Base-by-base conservation (phyloP, 2,329 filamentous ascomycete species). In the Chaetomiaceae sp. region DNA sequence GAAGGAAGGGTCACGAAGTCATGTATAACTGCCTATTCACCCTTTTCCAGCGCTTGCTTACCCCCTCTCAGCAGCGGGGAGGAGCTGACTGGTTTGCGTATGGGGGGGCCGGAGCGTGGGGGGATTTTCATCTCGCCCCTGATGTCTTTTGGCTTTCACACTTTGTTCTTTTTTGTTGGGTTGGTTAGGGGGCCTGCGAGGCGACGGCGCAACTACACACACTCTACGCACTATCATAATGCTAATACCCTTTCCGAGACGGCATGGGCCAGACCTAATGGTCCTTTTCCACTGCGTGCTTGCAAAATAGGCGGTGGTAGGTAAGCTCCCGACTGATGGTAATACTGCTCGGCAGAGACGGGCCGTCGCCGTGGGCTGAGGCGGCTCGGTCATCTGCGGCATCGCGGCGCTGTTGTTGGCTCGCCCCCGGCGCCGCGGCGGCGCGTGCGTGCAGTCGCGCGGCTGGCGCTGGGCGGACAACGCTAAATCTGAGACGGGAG, bases 171-270 rank as follows among this genome's bases (percentile, higher is more conserved):
- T 24, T 24, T 24, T 24, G 5, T 24, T 5, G 9, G 22, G 6
- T 9, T 24, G 9, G 6, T 24, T 19, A 10, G 4, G 32, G 32
- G 14, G n/a, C 5, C 32, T 34, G 20, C n/a, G n/a, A n/a, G n/a
- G n/a, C n/a, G n/a, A n/a, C n/a, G n/a, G n/a, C n/a, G n/a, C n/a
- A n/a, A n/a, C n/a, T n/a, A n/a, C n/a, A n/a, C n/a, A n/a, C n/a
- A n/a, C n/a, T n/a, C n/a, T n/a, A n/a, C n/a, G n/a, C 19, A 42
- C 30, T 42, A 26, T 14, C 24, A 32, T 42, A 42, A 42, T 42
- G 39, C 26, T 42, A 42, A 42, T 42, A 42, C 5, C 19, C 20
- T 41, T 35, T 15, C 14, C 18, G 34, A 12, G 15, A 36, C 22
- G 34, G 20, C 19, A 20, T 36, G 18, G 12, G 11, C 7, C 29